These are phyloP conservation scores for Annulohypoxylon stygium DNA, from an alignment of 495 filamentous ascomycete species.

Conservation along the genomic window DNA sequence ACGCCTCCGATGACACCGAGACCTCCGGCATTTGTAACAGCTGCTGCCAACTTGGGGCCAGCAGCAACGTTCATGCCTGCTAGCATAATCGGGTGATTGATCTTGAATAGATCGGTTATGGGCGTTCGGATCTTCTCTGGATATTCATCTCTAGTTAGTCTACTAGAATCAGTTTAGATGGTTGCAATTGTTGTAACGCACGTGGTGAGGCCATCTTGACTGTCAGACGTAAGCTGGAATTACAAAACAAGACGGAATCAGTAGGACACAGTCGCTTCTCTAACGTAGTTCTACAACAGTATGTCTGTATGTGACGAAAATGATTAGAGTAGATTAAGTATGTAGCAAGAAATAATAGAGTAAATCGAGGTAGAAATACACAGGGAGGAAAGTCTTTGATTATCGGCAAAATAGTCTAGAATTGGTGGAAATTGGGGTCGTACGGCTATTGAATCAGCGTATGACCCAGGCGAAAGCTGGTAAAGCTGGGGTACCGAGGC, in stretches of 20 bases:
- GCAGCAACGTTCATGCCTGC: conserved; percentile 99
- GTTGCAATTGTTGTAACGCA: conserved; percentile 60
- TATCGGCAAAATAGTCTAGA: conserved; percentile 30
- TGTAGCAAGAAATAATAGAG: conserved; percentile 18
- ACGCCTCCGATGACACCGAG: conserved; percentile 97
- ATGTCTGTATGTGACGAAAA: background rate
- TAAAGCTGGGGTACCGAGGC: conserved; percentile 44
- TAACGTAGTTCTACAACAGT: background rate
- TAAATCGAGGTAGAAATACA: conserved; percentile 6
- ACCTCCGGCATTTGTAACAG: conserved; percentile 96
- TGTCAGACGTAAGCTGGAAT: conserved; percentile 10
- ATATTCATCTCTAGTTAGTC: conserved; percentile 11
- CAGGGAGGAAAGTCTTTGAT: background rate
- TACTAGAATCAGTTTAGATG: background rate
- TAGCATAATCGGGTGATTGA: conserved; percentile 95
- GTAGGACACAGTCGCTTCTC: background rate
- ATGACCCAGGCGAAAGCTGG: background rate
- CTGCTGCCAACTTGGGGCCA: conserved; percentile 95
- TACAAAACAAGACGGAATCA: background rate
- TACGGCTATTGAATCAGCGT: background rate
- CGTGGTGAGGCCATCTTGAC: conserved; percentile 84
- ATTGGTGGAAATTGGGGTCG: conserved; percentile 31
- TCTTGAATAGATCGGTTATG: conserved; percentile 93
- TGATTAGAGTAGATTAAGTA: conserved; percentile 39
- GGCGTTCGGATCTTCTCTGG: conserved; percentile 88